Conservation (phyloP, 768 basidiomycete genomes). For the Psilocybe cyanescens region DNA sequence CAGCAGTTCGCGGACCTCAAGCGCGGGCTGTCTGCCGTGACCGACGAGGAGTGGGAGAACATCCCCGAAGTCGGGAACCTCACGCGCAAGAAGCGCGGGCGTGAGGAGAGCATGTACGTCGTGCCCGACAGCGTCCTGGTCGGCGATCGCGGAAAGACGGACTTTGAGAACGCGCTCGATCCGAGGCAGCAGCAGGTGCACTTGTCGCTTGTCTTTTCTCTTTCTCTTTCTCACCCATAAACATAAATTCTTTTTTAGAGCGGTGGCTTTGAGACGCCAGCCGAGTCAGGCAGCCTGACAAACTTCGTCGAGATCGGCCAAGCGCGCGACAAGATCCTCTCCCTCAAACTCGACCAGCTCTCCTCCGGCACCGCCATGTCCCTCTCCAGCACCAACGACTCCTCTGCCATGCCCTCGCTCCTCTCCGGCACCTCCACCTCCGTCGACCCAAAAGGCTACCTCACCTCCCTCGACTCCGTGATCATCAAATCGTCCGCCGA, state of each 20-base stretch:
- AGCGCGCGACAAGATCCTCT: conserved; percentile 26
- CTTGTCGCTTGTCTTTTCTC: conserved; percentile 29
- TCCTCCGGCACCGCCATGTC: conserved; percentile 54
- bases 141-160: conserved; percentile 77
- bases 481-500: conserved; percentile 93
- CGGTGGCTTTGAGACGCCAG: conserved; percentile 80
- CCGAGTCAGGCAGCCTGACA: conserved; percentile 97
- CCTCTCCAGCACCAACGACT: conserved; percentile 46
- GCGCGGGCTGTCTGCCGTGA: conserved; percentile 84
- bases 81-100: conserved; percentile 87
- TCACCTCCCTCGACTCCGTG: conserved; percentile 92
- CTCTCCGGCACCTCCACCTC: conserved; percentile 78
- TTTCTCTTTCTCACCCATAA: background rate
- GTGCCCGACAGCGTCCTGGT: conserved; percentile 94
- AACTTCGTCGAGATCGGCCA: background rate
- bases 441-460: conserved; percentile 97
- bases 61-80: conserved; percentile 97
- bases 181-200: conserved; percentile 68
- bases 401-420: conserved; percentile 60
- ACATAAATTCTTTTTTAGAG: conserved; percentile 32
- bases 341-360: conserved; percentile 91
- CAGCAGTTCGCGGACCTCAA: conserved; percentile 96
- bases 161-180: conserved; percentile 82
- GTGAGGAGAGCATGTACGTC: conserved; percentile 84
- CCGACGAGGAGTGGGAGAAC: conserved; percentile 92